Base-by-base conservation (phyloP, 2,329 filamentous ascomycete species). In the Scedosporium boydii region DNA sequence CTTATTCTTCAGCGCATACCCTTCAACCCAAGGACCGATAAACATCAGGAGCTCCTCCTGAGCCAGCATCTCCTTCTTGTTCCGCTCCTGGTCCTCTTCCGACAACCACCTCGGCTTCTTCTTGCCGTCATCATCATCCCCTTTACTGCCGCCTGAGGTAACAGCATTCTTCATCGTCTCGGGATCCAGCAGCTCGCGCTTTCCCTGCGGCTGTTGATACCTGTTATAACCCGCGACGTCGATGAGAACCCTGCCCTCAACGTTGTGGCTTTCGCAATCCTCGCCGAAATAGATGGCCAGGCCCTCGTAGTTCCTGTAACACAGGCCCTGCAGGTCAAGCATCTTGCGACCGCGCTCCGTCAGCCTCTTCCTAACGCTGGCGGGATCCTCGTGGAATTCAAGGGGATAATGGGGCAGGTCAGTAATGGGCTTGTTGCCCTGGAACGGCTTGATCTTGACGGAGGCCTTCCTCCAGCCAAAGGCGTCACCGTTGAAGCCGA, bases 1-100 rank as follows among this genome's bases (percentile, higher is more conserved):
- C 69, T 79, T 79, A 63, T 77, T 78, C 68, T 78, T 78, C 59
- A 80, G 68, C 0, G 78, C 74, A 61, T 76, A 82, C 0, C 78
- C 80, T 6, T 75, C 69, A 42, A 79, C 68, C 46, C 77, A 63
- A 4, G 75, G 77, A 0, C 72, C 73, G 63, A 80, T 72, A 60
- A 74, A 79, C 59, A 74, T 72, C 4, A 80, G 69, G 14, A 78
- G 71, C 0, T 75, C 69, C 26, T 74, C 70, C 23, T 69, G 68
- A 12, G 66, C 66, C 1, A 80, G 68, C 72, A 81, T 77, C 23
- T 71, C 68, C 1, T 70, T 64, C 64, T 72, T 76, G 67, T 79
- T 80, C 62, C 68, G 70, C 34, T 67, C 63, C 63, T 77, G 73
- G 10, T 73, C 69, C 23, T 72, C 68, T n/a, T 72, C 67, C 34